Conservation (phyloP, 208 protist genomes). For the Acanthamoeba lenticulata region DNA sequence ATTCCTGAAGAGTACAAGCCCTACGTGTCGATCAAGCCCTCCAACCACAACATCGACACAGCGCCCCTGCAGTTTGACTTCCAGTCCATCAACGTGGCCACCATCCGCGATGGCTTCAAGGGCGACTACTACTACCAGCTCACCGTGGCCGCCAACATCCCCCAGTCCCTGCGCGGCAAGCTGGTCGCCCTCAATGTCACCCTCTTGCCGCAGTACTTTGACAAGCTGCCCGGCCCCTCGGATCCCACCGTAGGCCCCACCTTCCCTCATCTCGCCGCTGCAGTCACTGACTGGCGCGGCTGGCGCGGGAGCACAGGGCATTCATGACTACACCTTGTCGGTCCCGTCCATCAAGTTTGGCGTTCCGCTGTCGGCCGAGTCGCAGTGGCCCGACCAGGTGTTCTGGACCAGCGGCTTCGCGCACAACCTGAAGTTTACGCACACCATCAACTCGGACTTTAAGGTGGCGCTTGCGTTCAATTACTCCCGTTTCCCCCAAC, state of each 20-base stretch:
- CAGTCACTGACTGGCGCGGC: not conserved
- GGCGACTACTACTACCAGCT: slow-evolving; percentile 78
- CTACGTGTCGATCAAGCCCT: not conserved
- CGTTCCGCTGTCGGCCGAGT: not conserved
- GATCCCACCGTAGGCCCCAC: slow-evolving; percentile 35
- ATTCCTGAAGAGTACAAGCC: not conserved
- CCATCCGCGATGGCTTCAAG: slow-evolving; percentile 78
- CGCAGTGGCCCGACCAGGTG: slow-evolving; percentile 31
- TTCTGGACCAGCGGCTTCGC: slow-evolving; percentile 55
- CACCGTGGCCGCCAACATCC: slow-evolving; percentile 58
- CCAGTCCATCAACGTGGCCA: slow-evolving; percentile 75
- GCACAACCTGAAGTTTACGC: slow-evolving; percentile 23
- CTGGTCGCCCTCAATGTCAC: slow-evolving; percentile 40
- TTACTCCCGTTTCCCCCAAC: not conserved
- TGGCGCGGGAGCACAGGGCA: not conserved
- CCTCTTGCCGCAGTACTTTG: slow-evolving; percentile 67
- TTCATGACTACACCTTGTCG: slow-evolving; percentile 34
- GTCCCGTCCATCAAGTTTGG: slow-evolving; percentile 50
- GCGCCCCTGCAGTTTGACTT: slow-evolving; percentile 66
- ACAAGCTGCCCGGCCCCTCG: slow-evolving; percentile 45
- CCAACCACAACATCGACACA: slow-evolving; percentile 67
- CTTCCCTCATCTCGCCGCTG: not conserved
- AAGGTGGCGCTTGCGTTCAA: not conserved
- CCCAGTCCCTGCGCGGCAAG: slow-evolving; percentile 26
- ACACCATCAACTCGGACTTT: slow-evolving; percentile 30